Base-by-base conservation (phyloP, 129 eudicot species). In the Saposhnikovia divaricata region DNA sequence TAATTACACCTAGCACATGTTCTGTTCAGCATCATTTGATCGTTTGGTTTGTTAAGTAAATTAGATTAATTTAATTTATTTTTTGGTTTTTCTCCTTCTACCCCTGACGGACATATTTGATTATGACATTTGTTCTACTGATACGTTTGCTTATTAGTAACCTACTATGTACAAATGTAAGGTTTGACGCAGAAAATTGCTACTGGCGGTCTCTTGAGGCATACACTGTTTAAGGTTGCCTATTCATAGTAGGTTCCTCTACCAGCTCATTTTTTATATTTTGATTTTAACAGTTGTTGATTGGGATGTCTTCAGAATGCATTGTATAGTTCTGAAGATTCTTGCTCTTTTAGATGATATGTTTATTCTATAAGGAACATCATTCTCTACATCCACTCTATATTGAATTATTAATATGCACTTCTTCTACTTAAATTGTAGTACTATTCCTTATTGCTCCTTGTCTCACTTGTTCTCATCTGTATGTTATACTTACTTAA, bases 161-260 rank as follows among this genome's bases (percentile, higher is more conserved):
- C 18, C 78, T 47, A 65, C 63, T 23, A 14, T 81, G 78, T 40
- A 57, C 73, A 47, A 83, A 59, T 85, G 72, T 87, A 92, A 72
- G 99, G 99, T 78, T 85, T 96, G 90, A 88, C 86, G 76, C 91
- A 90, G 73, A 96, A 87, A 86, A 85, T 96, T 55, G 61, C 91
- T 73, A 72, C 95, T 9, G 99, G 99, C 39, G 93, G 99, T 82
- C 81, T 83, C 80, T 69, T 96, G 50, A 90, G 83, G 81, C 79
- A 78, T 43, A 84, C 90, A 34, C 38, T 96, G 85, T 96, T 96
- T 80, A 88, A 90, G 79, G 73, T 90, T 75, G 99, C 97, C 51
- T 92, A 88, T 78, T 79, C 90, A 23, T 85, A 85, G 99, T 96
- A 82, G 85, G 96, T 90, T 80, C 39, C 53, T 59, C 50, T 8